Conservation (phyloP, 139 green algal genomes). For the Asterochloris erici region DNA sequence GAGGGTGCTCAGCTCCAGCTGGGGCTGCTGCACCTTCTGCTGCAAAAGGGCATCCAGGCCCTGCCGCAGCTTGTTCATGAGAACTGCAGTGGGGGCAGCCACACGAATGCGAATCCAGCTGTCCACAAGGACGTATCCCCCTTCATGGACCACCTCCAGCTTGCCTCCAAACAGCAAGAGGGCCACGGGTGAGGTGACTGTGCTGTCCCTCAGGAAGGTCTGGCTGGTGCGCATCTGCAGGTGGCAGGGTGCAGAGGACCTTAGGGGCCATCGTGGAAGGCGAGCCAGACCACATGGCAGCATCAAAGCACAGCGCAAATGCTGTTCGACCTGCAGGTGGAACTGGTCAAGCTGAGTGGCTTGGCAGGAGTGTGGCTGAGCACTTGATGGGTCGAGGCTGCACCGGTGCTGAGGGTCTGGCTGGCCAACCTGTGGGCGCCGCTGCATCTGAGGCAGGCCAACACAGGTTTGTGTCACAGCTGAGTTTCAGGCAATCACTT, state of each 20-base stretch:
- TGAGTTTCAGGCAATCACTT: background rate
- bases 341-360: background rate
- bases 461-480: too few species aligned
- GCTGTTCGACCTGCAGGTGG: too few species aligned
- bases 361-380: background rate
- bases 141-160: constrained; percentile 61
- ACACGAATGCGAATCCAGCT: constrained; percentile 55
- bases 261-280: too few species aligned
- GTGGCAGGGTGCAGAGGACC: background rate
- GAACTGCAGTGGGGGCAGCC: constrained; percentile 64
- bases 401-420: too few species aligned
- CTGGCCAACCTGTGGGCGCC: too few species aligned
- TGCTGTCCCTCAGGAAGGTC: constrained; percentile 84
- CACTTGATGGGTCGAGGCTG: too few species aligned
- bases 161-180: constrained; percentile 86
- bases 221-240: constrained; percentile 69
- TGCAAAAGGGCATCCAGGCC: constrained; percentile 62
- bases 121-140: constrained; percentile 64
- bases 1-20: constrained; percentile 1
- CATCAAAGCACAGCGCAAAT: too few species aligned
- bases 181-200: constrained; percentile 62
- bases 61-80: constrained; percentile 81
- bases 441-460: too few species aligned
- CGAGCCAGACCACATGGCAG: too few species aligned
- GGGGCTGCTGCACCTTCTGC: constrained; percentile 23